Evolutionary conservation across 768 basidiomycete genomes (phyloP), one percentile per base, ranked within the genome.

Genomic region (Lentinula edodes): DNA sequence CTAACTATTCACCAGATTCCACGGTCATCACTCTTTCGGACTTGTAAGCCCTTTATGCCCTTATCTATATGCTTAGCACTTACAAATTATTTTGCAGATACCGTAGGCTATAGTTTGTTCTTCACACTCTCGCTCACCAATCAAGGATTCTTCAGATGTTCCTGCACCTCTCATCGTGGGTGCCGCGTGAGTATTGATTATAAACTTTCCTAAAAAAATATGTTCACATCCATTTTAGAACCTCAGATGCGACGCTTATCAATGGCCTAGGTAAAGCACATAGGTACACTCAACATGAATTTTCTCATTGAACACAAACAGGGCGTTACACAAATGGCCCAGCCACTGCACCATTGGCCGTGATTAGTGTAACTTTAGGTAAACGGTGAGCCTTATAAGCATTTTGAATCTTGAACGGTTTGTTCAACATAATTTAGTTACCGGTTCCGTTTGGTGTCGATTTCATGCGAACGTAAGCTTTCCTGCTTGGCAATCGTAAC

Each of bases 11-110:
- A 10, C 5, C 58, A 65, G 64, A 73, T 8, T 64, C 63, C 43
- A 77, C 76, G 7, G 63, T 77, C 43, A 73, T 76, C 62, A 72
- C 74, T 9, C 58, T 77, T 32, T 64, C 72, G 1, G 76, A 77
- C 58, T 76, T 75, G 74, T 74, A 72, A 20, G 55, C 6, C 34
- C 6, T 34, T 16, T 53, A 9, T 35, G 39, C 20, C 36, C 18
- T 39, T 16, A 36, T 41, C 38, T 56, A 68, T 71, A 34, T 34
- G 9, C 20, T 42, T 10, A 15, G 39, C 57, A n/a, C 20, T 43
- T 45, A 46, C 54, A 20, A 28, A 39, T 51, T n/a, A 13, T 62
- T 41, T 34, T 39, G 34, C 59, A 62, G 39, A 45, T 59, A 59
- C 12, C 58, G 43, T 46, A 39, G 23, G 48, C 35, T 51, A 4